phyloP scores from a whole-genome alignment of 1,284 basidiomycete genomes.

The Serendipita sp. region DNA sequence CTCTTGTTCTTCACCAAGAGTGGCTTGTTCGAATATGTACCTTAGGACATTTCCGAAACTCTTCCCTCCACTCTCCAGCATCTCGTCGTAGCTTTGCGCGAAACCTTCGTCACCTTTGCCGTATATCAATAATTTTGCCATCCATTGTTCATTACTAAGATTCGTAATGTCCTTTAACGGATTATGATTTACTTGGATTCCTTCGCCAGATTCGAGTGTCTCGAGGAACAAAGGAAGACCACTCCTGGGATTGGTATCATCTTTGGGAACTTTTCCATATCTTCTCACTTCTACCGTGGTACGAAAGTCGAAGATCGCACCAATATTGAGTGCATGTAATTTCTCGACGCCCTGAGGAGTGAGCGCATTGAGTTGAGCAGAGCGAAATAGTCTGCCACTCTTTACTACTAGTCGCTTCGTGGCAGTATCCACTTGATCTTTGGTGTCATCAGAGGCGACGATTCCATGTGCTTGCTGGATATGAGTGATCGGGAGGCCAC shows the following conservation, averaged over 20 bases:
- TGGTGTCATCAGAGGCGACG: neutral
- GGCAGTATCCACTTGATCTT: neutral
- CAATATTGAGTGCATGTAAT: neutral
- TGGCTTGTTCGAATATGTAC: neutral
- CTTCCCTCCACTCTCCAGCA: neutral
- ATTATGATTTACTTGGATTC: neutral
- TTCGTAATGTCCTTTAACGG: neutral
- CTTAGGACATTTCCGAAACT: neutral
- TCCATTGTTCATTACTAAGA: neutral
- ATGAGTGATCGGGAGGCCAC: conserved; percentile 17
- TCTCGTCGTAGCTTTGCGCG: neutral
- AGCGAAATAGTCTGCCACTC: neutral
- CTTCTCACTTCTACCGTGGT: neutral
- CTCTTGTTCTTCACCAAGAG: neutral
- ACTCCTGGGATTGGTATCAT: neutral
- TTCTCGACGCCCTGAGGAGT: neutral
- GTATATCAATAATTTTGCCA: neutral
- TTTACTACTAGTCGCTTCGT: neutral
- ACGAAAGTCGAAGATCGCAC: neutral
- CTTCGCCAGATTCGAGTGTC: neutral
- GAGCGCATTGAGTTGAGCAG: neutral
- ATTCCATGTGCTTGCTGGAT: neutral
- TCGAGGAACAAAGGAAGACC: neutral
- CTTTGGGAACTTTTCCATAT: neutral
- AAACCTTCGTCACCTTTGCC: neutral